Evolutionary conservation across 23 red algal genomes (phyloP).

Genomic region (Agarophyton chilense): DNA sequence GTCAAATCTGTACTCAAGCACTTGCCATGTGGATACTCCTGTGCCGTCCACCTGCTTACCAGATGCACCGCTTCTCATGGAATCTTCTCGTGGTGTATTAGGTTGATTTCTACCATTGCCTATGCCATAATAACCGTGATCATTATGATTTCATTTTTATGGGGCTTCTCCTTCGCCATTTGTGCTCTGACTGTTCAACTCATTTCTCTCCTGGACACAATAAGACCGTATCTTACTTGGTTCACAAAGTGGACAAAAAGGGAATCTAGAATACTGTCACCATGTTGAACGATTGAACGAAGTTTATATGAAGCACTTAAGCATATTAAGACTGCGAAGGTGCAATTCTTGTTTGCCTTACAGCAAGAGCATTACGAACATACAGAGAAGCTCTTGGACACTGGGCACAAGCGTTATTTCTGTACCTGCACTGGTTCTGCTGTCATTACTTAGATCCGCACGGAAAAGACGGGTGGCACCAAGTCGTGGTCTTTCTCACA

Average conservation of each 20-base stretch:
- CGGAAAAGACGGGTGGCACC: too few relatives aligned
- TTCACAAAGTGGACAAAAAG: neutral
- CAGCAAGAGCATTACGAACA: too few relatives aligned
- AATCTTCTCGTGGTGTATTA: neutral
- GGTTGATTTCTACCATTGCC: neutral
- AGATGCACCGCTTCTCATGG: neutral
- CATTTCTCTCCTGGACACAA: neutral
- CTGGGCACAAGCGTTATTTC: too few relatives aligned
- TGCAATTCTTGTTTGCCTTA: too few relatives aligned
- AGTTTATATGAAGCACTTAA: too few relatives aligned
- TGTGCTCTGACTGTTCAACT: neutral
- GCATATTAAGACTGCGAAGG: too few relatives aligned
- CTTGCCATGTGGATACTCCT: neutral
- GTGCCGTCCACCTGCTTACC: neutral
- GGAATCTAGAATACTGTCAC: neutral
- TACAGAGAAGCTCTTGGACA: too few relatives aligned
- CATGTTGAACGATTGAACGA: too few relatives aligned
- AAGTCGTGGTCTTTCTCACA: too few relatives aligned
- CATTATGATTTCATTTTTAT: neutral
- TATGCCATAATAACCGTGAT: neutral
- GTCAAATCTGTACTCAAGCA: neutral
- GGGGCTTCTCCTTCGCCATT: slow-evolving; percentile 11
- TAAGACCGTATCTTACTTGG: neutral
- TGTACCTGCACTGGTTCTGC: too few relatives aligned
- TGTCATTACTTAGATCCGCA: too few relatives aligned